Conservation (phyloP, 495 filamentous ascomycete species). For the Podospora bellae-mahoneyi region DNA sequence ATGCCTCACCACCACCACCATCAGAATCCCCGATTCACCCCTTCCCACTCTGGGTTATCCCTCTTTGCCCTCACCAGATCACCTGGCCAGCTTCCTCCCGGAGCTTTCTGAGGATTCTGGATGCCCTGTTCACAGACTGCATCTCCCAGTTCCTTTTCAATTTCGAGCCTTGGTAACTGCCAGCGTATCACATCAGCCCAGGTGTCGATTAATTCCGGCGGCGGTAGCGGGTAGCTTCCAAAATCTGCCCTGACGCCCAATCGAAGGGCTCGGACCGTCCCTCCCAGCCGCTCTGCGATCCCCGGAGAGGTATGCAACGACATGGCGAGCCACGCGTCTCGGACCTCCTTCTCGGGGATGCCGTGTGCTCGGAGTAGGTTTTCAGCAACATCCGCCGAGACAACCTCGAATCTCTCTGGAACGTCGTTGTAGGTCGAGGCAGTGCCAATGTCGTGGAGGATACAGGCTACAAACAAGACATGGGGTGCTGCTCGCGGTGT, state of each 20-base stretch:
- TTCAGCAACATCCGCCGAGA: conserved; percentile 43
- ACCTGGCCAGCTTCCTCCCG: conserved; percentile 35
- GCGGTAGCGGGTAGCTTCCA: conserved; percentile 24
- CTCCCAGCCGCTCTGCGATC: conserved; percentile 44
- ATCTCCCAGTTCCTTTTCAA: conserved; percentile 48
- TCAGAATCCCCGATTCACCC: conserved; percentile 43
- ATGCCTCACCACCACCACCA: neutral
- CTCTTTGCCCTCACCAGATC: conserved; percentile 32
- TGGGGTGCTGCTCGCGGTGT: conserved; percentile 18
- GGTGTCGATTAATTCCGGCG: conserved; percentile 3
- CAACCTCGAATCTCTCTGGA: conserved; percentile 47
- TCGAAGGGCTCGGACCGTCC: conserved; percentile 36
- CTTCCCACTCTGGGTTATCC: conserved; percentile 34
- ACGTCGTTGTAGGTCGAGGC: conserved; percentile 32
- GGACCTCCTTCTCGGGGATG: conserved; percentile 28
- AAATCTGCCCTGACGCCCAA: conserved; percentile 44
- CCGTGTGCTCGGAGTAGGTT: conserved; percentile 29
- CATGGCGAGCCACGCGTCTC: conserved; percentile 48
- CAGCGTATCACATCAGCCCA: conserved; percentile 27
- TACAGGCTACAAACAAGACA: conserved; percentile 39
- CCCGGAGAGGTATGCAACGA: conserved; percentile 43
- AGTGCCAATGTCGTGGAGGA: conserved; percentile 48
- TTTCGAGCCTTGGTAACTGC: conserved; percentile 35
- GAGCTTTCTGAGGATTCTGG: conserved; percentile 40
- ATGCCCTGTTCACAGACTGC: conserved; percentile 44